Evolutionary conservation across 495 filamentous ascomycete species (phyloP), one percentile per base, ranked within the genome.

Genomic region (Aspergillus baeticus): DNA sequence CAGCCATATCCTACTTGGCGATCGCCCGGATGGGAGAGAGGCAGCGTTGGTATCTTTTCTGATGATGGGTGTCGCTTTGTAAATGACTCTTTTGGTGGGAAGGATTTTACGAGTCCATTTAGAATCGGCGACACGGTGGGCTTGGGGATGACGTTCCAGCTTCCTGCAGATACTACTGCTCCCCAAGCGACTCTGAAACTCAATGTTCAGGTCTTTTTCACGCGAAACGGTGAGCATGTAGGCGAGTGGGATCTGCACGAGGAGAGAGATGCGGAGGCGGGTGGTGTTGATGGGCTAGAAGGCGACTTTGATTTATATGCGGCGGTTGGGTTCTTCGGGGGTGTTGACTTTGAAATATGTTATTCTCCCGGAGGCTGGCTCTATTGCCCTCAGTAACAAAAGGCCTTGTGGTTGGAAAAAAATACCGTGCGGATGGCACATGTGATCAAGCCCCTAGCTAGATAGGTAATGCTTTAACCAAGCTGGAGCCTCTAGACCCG

Each of bases 1-100:
- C 82, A 85, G 44, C 93, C 93, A 17, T 96, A 96, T 69, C 93
- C 93, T 0, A 77, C 81, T 0, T 97, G 91, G 81, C 82, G 93
- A 38, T 81, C 94, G 52, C 93, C 93, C 0, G 93, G 93, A 2
- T 97, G 93, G 93, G 87, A 98, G 65, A 77, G 92, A 26, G 92
- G 83, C 2, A 89, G 86, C 42, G 64, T 96, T n/a, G 93, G 81
- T 6, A 86, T 97, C 10, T 94, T 96, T 62, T 88, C 89, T 3
- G 93, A 98, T 66, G 93, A 98, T 68, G 93, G 93, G 10, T 84
- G 89, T 61, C 80, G 84, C 60, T 98, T 89, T 68, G 79, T 94
- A 57, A 95, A 96, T 73, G 90, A 97, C 64, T 81, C 82, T 1
- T 91, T 80, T 77, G 93, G 93, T 20, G 93, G 93, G 2, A 84